These are phyloP conservation scores for Aspergillus versicolor DNA, from an alignment of 2,329 filamentous ascomycete genomes.

Conservation along the genomic window DNA sequence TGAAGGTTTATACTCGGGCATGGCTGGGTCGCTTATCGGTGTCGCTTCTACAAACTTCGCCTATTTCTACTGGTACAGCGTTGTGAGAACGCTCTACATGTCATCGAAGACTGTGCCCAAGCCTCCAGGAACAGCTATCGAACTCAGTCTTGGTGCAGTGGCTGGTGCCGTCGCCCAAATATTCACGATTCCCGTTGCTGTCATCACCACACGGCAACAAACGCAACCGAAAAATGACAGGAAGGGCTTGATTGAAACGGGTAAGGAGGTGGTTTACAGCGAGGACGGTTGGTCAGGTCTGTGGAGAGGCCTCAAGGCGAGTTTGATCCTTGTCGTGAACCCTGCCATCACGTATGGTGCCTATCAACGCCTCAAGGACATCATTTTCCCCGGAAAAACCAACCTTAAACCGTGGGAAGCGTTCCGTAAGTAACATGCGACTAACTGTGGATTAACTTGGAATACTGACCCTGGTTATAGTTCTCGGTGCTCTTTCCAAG, in stretches of 20 bases:
- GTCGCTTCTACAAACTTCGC: conserved; percentile 98
- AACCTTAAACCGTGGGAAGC: conserved; percentile 81
- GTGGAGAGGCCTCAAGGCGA: conserved; percentile 95
- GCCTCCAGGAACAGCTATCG: conserved; percentile 73
- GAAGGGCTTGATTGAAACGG: conserved; percentile 84
- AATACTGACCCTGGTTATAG: conserved; percentile 46
- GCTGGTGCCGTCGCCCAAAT: conserved; percentile 90
- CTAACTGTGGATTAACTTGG: background rate
- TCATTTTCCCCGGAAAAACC: conserved; percentile 73
- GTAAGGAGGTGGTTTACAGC: conserved; percentile 81
- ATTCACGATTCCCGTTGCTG: conserved; percentile 94
- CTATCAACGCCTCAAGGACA: conserved; percentile 81
- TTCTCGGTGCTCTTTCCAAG: conserved; percentile 91
- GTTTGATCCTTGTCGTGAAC: conserved; percentile 91
- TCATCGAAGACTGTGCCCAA: conserved; percentile 56
- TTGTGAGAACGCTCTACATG: conserved; percentile 79
- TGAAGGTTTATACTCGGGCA: conserved; percentile 81
- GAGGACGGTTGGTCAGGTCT: conserved; percentile 87
- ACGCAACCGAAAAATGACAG: conserved; percentile 81
- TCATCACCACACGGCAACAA: conserved; percentile 93
- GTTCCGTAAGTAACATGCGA: conserved; percentile 66
- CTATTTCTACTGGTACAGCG: conserved; percentile 98
- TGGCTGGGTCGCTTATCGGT: conserved; percentile 80
- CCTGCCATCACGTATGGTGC: conserved; percentile 97
- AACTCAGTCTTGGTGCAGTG: conserved; percentile 80